Conservation (phyloP, 2,329 filamentous ascomycete genomes). For the Fusarium xyrophilum region DNA sequence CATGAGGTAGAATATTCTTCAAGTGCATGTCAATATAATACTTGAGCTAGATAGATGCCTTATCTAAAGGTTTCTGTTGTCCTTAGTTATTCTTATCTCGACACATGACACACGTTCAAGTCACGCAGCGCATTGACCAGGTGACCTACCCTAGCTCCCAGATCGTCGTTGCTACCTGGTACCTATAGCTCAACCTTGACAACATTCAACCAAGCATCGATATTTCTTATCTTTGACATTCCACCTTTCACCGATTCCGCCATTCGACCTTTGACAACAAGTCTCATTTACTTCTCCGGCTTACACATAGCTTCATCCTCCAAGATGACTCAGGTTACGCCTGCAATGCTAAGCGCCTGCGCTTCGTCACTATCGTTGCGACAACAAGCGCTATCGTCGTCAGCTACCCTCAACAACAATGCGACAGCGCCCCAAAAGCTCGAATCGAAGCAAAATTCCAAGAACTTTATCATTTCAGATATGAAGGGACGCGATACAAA, state of each 20-base stretch:
- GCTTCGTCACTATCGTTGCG: constrained; percentile 56
- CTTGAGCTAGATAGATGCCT: background rate
- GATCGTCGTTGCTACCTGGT: constrained; percentile 16
- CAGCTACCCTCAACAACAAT: constrained; percentile 33
- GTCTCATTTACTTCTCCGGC: background rate
- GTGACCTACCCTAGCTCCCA: constrained; percentile 29
- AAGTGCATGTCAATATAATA: too few relatives aligned
- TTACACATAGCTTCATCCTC: constrained; percentile 4
- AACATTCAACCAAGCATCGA: constrained; percentile 9
- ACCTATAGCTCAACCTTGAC: constrained; percentile 7
- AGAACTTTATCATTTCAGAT: constrained; percentile 58
- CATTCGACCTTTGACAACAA: background rate
- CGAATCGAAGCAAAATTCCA: constrained; percentile 28
- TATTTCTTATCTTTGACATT: background rate
- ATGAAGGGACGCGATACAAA: constrained; percentile 47
- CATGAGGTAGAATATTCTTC: background rate
- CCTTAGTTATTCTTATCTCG: background rate
- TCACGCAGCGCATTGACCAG: constrained; percentile 19
- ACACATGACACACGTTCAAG: constrained; percentile 4
- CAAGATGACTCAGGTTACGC: constrained; percentile 55
- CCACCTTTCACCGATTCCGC: background rate
- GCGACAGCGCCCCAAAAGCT: constrained; percentile 40
- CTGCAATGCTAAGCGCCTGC: constrained; percentile 53
- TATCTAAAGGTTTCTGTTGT: background rate
- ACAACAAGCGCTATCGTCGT: constrained; percentile 47